Evolutionary conservation across 495 filamentous ascomycete species (phyloP), one percentile per base, ranked within the genome.

Genomic region (Viridothelium virens): DNA sequence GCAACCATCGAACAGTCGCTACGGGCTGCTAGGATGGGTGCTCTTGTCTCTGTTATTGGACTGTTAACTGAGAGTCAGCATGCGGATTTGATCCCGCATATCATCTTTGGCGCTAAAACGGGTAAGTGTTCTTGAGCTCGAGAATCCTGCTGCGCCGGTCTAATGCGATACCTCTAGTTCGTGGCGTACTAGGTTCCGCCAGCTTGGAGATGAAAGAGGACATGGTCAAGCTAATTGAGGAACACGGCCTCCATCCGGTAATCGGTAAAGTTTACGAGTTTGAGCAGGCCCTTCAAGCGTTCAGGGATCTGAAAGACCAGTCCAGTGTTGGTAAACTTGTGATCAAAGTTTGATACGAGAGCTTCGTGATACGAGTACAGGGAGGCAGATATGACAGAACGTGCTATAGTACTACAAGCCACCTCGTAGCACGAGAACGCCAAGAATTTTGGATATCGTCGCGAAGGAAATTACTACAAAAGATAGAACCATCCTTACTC

Each of bases 221-320:
- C 70, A 74, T 76, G 74, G 41, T 71, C 50, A 61, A 62, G 65
- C 71, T 74, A 41, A 74, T 75, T 68, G 73, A 71, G 66, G 39
- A 72, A 66, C 66, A 75, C 56, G 33, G 65, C 61, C 72, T 77
- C 46, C 68, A 65, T n/a, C 71, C 75, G 0, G 73, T 75, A 10
- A 65, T 77, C 37, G 70, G 74, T 66, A 65, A 61, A 34, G 68
- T 72, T 18, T 75, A 75, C 64, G 38, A 38, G 59, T 75, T 77
- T 65, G 73, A 73, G 59, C 68, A 75, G 68, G 73, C 73, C 5
- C 74, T 74, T 68, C 75, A 77, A 61, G 82, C 76, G 39, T 70
- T 83, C 41, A 69, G 78, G 65, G 83, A 82, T 73, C 63, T 84
- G 80, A 53, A 81, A 82, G 61, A 50, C 46, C 67, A 68, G 14